Conservation (phyloP, 2,329 filamentous ascomycete species). For the Aspergillus pseudoterreus region DNA sequence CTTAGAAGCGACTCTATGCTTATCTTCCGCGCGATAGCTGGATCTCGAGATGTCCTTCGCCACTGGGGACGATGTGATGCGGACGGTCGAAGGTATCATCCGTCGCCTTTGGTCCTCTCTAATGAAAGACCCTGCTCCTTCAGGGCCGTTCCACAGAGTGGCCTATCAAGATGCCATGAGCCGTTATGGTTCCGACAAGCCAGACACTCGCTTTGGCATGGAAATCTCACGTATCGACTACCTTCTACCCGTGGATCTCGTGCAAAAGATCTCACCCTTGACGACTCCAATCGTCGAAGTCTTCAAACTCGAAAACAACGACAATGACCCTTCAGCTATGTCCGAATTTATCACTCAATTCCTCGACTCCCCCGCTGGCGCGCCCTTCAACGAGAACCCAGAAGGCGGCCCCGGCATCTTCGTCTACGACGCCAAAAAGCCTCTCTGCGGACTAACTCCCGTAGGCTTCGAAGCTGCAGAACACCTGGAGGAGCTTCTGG, state of each 20-base stretch:
- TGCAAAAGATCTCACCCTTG: slow-evolving; percentile 70
- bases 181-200: slow-evolving; percentile 84
- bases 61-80: slow-evolving; percentile 67
- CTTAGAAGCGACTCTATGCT: too few species aligned
- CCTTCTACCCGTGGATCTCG: slow-evolving; percentile 60
- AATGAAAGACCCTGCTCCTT: slow-evolving; percentile 41
- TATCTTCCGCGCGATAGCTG: slow-evolving; percentile 49
- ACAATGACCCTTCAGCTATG: slow-evolving; percentile 51
- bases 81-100: slow-evolving; percentile 50
- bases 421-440: slow-evolving; percentile 68
- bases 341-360: slow-evolving; percentile 64
- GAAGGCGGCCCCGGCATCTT: slow-evolving; percentile 79
- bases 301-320: slow-evolving; percentile 57
- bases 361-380: slow-evolving; percentile 61
- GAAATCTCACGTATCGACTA: slow-evolving; percentile 66
- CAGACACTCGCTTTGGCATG: slow-evolving; percentile 72
- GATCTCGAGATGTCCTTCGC: slow-evolving; percentile 94
- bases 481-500: slow-evolving; percentile 50
- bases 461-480: slow-evolving; percentile 71
- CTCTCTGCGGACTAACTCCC: slow-evolving; percentile 70
- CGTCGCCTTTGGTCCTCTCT: slow-evolving; percentile 52
- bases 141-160: slow-evolving; percentile 54
- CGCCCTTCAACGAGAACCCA: slow-evolving; percentile 62
- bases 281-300: slow-evolving; percentile 69
- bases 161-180: slow-evolving; percentile 76